A percentile compares a stretch with the other conserved stretches of the same genome.
These are phyloP conservation scores for Myriosclerotinia curreyana DNA, from an alignment of 2,329 filamentous ascomycete species.

Conservation along the genomic window DNA sequence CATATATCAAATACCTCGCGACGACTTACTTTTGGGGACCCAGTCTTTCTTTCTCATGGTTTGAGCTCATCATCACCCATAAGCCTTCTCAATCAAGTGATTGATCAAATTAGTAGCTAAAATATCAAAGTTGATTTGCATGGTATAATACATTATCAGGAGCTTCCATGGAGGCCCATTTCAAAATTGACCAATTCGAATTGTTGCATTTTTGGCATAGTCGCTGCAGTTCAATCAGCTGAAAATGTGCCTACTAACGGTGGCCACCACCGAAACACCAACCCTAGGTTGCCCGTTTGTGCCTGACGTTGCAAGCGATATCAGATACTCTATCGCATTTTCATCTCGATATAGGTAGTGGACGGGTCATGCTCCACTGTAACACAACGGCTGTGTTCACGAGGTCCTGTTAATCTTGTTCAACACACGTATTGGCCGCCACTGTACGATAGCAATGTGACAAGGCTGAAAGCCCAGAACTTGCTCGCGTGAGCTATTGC, in stretches of 20 bases:
- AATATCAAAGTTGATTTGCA: conserved; percentile 4
- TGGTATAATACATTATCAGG: background rate
- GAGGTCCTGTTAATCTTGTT: background rate
- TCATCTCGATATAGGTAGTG: background rate
- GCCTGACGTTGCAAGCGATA: conserved; percentile 5
- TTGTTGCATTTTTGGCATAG: background rate
- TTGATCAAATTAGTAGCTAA: background rate
- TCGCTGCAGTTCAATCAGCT: background rate
- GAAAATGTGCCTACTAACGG: background rate
- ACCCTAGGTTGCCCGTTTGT: background rate
- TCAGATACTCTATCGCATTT: background rate
- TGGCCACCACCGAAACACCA: background rate
- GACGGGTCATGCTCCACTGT: background rate
- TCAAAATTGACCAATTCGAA: background rate
- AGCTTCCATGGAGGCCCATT: background rate
- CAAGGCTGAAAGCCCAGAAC: background rate
- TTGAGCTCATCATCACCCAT: background rate
- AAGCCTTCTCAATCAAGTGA: background rate
- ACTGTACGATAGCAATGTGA: background rate
- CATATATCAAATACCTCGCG: background rate
- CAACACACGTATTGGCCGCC: background rate
- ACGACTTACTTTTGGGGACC: background rate
- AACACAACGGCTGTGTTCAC: background rate
- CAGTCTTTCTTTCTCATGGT: background rate
- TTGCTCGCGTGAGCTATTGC: conserved; percentile 14